These are phyloP conservation scores for Aureobasidium lini DNA, from an alignment of 2,329 filamentous ascomycete species.

Conservation along the genomic window DNA sequence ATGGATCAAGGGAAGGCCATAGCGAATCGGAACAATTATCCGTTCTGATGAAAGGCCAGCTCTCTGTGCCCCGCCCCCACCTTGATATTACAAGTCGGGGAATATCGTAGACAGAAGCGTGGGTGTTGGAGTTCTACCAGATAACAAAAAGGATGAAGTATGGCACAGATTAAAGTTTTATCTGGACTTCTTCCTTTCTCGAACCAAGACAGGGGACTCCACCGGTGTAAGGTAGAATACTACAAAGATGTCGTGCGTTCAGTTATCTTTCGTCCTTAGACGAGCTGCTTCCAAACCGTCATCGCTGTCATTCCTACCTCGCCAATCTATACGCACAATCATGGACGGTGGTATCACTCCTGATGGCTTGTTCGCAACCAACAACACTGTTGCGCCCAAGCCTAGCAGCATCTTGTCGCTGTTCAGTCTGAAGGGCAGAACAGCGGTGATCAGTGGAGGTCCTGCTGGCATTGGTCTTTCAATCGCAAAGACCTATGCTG, in stretches of 20 bases:
- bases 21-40: not conserved
- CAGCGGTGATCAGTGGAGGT: slow-evolving; percentile 30
- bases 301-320: not conserved
- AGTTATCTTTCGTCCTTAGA: not conserved
- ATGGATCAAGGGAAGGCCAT: slow-evolving; percentile 2
- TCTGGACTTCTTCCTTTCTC: slow-evolving; percentile 2
- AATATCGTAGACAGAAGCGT: not conserved
- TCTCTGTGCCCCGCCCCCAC: slow-evolving; percentile 2
- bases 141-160: slow-evolving; percentile 10
- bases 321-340: not conserved
- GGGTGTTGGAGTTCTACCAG: slow-evolving; percentile 1
- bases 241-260: slow-evolving; percentile 2
- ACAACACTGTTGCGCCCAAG: slow-evolving; percentile 29
- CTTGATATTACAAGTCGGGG: slow-evolving; percentile 2
- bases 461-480: slow-evolving; percentile 29
- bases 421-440: slow-evolving; percentile 29
- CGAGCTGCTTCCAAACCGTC: not conserved
- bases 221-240: not conserved
- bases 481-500: slow-evolving; percentile 28
- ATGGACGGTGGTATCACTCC: slow-evolving; percentile 26
- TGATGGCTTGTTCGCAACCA: slow-evolving; percentile 28
- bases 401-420: slow-evolving; percentile 21
- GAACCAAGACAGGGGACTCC: not conserved
- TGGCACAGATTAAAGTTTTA: not conserved
- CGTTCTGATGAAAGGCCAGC: not conserved